A percentile compares a stretch with the other conserved stretches of the same genome.
These are phyloP conservation scores for Astrephomene gubernaculifera DNA, from an alignment of 139 green algal genomes.

Conservation along the genomic window DNA sequence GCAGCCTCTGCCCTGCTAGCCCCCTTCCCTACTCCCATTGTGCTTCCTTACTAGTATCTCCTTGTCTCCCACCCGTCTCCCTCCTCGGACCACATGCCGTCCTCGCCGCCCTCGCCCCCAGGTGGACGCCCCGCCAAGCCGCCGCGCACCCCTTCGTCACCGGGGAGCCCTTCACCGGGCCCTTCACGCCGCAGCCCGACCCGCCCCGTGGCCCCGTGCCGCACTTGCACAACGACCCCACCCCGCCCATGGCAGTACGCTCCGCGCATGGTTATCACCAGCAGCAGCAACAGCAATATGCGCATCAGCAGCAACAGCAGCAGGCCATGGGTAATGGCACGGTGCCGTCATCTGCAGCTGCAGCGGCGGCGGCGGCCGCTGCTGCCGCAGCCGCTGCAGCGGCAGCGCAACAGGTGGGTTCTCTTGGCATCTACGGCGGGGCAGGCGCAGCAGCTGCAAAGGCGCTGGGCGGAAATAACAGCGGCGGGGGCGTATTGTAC, in stretches of 20 bases:
- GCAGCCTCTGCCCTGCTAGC: too few relatives aligned
- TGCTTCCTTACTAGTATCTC: too few relatives aligned
- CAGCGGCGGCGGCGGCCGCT: conserved; percentile 19
- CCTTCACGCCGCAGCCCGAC: conserved; percentile 78
- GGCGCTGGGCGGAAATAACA: not conserved
- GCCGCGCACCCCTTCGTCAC: conserved; percentile 92
- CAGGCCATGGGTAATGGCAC: not conserved
- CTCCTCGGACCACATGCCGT: conserved; percentile 8
- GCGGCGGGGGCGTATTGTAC: not conserved
- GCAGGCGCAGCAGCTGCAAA: not conserved
- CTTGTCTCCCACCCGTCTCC: too few relatives aligned
- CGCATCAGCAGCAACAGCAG: not conserved
- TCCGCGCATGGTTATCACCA: not conserved
- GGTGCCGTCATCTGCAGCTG: not conserved
- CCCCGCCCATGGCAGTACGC: conserved; percentile 9
- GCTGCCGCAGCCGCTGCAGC: conserved; percentile 1
- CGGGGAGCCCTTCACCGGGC: conserved; percentile 74
- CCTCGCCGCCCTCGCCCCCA: conserved; percentile 18
- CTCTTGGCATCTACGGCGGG: not conserved
- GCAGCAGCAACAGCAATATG: not conserved
- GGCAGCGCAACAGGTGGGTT: conserved; percentile 7
- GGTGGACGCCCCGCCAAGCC: conserved; percentile 87
- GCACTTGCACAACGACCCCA: not conserved
- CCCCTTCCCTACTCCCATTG: too few relatives aligned
- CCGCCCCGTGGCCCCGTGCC: not conserved